Conservation (phyloP, 23 red algal species). For the Gracilaria vermiculophylla region DNA sequence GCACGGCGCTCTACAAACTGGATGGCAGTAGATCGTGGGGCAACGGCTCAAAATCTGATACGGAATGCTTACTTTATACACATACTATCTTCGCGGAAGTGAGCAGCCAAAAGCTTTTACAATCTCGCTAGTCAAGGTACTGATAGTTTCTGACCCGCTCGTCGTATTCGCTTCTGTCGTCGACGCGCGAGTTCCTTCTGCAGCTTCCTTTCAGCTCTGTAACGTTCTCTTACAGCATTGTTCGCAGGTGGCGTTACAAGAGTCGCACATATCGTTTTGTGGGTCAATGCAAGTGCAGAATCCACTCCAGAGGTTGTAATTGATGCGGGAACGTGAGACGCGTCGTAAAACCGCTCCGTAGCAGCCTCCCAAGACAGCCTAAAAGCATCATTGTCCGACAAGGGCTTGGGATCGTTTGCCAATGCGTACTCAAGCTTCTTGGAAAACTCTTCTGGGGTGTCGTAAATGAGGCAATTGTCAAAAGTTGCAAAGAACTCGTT, state of each 20-base stretch:
- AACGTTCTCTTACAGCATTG: constrained; percentile 40
- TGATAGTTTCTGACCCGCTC: neutral
- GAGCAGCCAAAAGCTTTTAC: neutral
- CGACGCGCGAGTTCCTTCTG: neutral
- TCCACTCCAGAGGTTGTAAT: constrained; percentile 28
- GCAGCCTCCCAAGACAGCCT: constrained; percentile 81
- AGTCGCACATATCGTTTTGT: constrained; percentile 71
- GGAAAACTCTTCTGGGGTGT: constrained; percentile 70
- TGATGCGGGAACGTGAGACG: constrained; percentile 46
- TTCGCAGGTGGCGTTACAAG: constrained; percentile 61
- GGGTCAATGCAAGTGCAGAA: constrained; percentile 66
- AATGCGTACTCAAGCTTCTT: constrained; percentile 44
- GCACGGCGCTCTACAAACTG: no score
- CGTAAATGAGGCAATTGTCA: constrained; percentile 74
- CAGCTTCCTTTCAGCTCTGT: constrained; percentile 31
- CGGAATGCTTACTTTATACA: neutral
- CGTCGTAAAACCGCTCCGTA: constrained; percentile 77
- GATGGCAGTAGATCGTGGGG: no score
- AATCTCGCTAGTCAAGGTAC: neutral
- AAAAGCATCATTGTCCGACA: constrained; percentile 42
- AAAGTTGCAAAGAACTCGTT: constrained; percentile 80
- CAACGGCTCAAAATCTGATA: no score
- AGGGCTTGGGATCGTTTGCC: constrained; percentile 54
- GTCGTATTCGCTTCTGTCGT: neutral
- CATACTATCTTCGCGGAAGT: neutral